phyloP scores from a whole-genome alignment of 768 basidiomycete genomes.

The Stropharia rugosoannulata region DNA sequence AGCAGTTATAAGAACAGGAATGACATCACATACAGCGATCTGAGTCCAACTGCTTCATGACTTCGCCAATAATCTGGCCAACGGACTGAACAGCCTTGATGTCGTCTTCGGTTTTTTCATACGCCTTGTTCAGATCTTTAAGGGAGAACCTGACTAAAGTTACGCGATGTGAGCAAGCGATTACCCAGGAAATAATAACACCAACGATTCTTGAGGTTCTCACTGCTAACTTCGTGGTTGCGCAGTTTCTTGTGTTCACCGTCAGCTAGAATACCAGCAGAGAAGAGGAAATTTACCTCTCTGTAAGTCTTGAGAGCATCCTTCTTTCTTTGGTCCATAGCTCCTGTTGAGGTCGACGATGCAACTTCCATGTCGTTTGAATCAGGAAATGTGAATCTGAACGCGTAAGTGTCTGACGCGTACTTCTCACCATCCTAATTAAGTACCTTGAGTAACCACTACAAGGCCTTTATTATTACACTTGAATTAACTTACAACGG shows the following conservation, averaged over 20 bases:
- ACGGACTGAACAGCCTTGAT: constrained; percentile 99
- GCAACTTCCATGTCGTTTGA: constrained; percentile 37
- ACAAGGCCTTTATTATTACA: neutral
- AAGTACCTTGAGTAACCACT: neutral
- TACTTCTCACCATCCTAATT: constrained; percentile 17
- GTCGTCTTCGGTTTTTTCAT: constrained; percentile 95
- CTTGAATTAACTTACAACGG: constrained; percentile 18
- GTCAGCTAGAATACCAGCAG: neutral
- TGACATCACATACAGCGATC: constrained; percentile 76
- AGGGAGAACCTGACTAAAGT: constrained; percentile 83
- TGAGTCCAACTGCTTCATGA: constrained; percentile 97
- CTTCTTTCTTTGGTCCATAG: constrained; percentile 68
- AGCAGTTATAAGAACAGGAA: neutral
- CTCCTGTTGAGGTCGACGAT: constrained; percentile 55
- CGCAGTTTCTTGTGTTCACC: constrained; percentile 78
- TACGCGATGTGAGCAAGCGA: neutral
- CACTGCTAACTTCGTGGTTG: constrained; percentile 83
- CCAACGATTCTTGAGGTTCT: constrained; percentile 89
- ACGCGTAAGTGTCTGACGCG: constrained; percentile 43
- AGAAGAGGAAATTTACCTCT: constrained; percentile 44
- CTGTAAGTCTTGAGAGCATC: constrained; percentile 78
- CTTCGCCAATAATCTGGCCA: constrained; percentile 98
- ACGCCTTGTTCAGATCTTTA: constrained; percentile 86
- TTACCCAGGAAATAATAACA: constrained; percentile 9
- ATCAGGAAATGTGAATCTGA: constrained; percentile 13